Percentiles rank a stretch among this genome's conserved stretches.
These are phyloP conservation scores for Xylaria castorea DNA, from an alignment of 495 filamentous ascomycete species.

Conservation along the genomic window DNA sequence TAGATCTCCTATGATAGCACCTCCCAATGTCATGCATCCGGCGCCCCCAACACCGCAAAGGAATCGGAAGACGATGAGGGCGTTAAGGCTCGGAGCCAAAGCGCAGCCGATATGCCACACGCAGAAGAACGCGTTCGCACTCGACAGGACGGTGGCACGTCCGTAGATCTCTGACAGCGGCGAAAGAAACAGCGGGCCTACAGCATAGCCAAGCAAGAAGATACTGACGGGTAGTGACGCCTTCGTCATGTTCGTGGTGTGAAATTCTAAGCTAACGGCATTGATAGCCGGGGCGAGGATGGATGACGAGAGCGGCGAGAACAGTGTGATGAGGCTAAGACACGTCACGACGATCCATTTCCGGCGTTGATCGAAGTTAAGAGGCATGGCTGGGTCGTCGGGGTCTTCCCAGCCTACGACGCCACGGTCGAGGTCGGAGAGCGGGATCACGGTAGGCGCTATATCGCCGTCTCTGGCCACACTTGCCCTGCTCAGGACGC, in stretches of 20 bases:
- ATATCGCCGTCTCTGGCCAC: slow-evolving; percentile 32
- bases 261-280: slow-evolving; percentile 60
- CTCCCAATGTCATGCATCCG: slow-evolving; percentile 59
- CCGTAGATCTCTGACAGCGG: slow-evolving; percentile 81
- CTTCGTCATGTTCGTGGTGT: slow-evolving; percentile 45
- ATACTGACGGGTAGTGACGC: slow-evolving; percentile 49
- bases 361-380: slow-evolving; percentile 65
- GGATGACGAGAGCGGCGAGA: slow-evolving; percentile 68
- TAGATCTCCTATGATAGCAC: slow-evolving; percentile 64
- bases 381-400: slow-evolving; percentile 74
- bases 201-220: slow-evolving; percentile 52
- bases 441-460: slow-evolving; percentile 40
- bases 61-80: slow-evolving; percentile 70
- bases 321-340: slow-evolving; percentile 58
- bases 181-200: slow-evolving; percentile 55
- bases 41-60: slow-evolving; percentile 67
- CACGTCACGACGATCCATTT: slow-evolving; percentile 75
- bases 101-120: slow-evolving; percentile 75
- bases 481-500: slow-evolving; percentile 16
- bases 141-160: slow-evolving; percentile 64
- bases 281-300: slow-evolving; percentile 68
- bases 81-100: slow-evolving; percentile 62
- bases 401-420: slow-evolving; percentile 66
- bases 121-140: slow-evolving; percentile 71
- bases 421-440: slow-evolving; percentile 52